A percentile compares a stretch with the other conserved stretches of the same genome.
phyloP scores from a whole-genome alignment of 2,329 filamentous ascomycete genomes.

The Rhinocladiella similis region DNA sequence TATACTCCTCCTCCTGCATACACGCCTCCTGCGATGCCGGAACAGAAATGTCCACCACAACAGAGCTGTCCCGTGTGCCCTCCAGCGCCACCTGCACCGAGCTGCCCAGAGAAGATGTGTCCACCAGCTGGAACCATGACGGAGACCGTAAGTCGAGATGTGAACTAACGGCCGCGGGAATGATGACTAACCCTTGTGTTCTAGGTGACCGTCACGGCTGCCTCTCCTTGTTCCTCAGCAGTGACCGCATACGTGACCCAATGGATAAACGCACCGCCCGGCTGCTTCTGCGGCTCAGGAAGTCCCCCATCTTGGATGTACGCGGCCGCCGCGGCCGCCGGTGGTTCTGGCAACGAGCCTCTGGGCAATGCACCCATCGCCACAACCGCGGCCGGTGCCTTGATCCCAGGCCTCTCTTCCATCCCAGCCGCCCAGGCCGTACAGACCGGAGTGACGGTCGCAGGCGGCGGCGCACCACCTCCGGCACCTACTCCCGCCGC shows the following conservation, averaged over 20 bases:
- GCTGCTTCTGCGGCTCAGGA: slow-evolving; percentile 20
- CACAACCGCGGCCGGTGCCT: slow-evolving; percentile 13
- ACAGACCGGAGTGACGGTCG: slow-evolving; percentile 23
- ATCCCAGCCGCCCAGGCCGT: slow-evolving; percentile 26
- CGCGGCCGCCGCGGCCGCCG: not conserved
- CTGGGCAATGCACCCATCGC: slow-evolving; percentile 15
- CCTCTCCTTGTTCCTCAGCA: slow-evolving; percentile 17
- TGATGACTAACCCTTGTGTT: not conserved
- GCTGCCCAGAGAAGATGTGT: slow-evolving; percentile 1
- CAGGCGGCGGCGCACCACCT: slow-evolving; percentile 8
- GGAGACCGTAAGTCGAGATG: slow-evolving; percentile 17
- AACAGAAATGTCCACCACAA: not conserved
- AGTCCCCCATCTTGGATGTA: not conserved
- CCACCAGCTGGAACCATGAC: slow-evolving; percentile 5
- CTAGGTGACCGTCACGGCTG: slow-evolving; percentile 24
- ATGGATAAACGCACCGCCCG: slow-evolving; percentile 22
- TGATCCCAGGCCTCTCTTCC: slow-evolving; percentile 24
- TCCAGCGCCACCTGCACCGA: slow-evolving; percentile 4
- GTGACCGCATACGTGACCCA: slow-evolving; percentile 23
- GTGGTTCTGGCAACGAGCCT: not conserved
- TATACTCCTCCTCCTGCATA: slow-evolving; percentile 1
- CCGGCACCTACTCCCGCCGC: slow-evolving; percentile 9
- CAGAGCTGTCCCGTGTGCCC: slow-evolving; percentile 3
- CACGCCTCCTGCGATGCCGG: slow-evolving; percentile 1
- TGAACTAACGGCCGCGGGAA: not conserved